Percentiles rank a stretch among this genome's conserved stretches.
Evolutionary conservation across 2,329 filamentous ascomycete genomes (phyloP).

Genomic region (Penicillium psychrosexuale): DNA sequence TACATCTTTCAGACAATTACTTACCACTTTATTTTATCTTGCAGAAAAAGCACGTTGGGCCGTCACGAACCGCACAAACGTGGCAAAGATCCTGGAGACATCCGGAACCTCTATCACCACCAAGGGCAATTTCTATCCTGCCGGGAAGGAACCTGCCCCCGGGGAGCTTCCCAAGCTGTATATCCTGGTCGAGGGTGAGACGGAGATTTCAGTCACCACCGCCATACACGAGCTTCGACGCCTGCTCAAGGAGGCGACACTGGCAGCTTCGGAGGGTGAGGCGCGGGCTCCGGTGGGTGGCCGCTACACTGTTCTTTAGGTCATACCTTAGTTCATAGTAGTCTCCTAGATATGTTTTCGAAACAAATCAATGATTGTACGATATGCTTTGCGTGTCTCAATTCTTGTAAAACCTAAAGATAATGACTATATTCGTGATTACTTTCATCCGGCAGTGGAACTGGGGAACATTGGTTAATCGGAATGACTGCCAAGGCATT

Average conservation of each 20-base stretch:
- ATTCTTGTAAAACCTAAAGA: background rate
- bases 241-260: conserved; percentile 82
- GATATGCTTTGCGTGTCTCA: background rate
- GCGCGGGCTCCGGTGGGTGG: conserved; percentile 73
- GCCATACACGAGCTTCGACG: conserved; percentile 89
- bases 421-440: background rate
- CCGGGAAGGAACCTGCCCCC: conserved; percentile 73
- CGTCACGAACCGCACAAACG: conserved; percentile 96
- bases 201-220: conserved; percentile 83
- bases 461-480: background rate
- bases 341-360: no score
- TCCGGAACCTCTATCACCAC: conserved; percentile 96
- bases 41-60: conserved; percentile 92
- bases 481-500: background rate
- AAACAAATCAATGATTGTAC: conserved; percentile 4
- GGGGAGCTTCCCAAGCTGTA: conserved; percentile 89
- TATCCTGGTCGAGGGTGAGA: conserved; percentile 96
- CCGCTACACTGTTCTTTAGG: conserved; percentile 77
- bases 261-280: conserved; percentile 84
- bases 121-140: conserved; percentile 84
- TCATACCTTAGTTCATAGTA: conserved; percentile 55
- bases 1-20: background rate
- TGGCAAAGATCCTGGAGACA: conserved; percentile 93
- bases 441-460: background rate
- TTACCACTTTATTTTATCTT: conserved; percentile 12